Evolutionary conservation across 2,329 filamentous ascomycete genomes (phyloP).

Genomic region (Hypoxylon sp.): DNA sequence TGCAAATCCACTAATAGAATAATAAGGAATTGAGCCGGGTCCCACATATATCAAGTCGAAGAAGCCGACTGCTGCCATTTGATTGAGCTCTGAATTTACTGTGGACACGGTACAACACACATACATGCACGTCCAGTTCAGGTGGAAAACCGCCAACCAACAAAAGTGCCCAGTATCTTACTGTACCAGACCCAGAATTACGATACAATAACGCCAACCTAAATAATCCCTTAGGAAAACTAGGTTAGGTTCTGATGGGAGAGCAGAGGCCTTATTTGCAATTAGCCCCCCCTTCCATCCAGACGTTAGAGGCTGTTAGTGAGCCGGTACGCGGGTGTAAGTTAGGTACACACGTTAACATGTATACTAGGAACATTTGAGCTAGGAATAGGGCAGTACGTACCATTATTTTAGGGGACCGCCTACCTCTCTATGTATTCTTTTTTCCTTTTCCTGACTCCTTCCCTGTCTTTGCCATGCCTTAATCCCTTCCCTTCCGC

Average conservation of each 20-base stretch:
- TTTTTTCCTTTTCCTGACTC: constrained; percentile 37
- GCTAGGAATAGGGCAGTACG: constrained; percentile 33
- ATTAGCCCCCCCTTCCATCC: constrained; percentile 19
- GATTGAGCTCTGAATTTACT: constrained; percentile 7
- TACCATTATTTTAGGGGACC: constrained; percentile 45
- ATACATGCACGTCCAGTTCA: constrained; percentile 37
- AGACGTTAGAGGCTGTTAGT: constrained; percentile 6
- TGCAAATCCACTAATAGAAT: constrained; percentile 14
- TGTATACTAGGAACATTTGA: constrained; percentile 12
- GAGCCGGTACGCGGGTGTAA: constrained; percentile 8
- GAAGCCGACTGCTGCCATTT: constrained; percentile 12
- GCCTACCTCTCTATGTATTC: constrained; percentile 22
- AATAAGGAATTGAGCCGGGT: constrained; percentile 11
- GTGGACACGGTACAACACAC: constrained; percentile 11
- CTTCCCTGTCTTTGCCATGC: constrained; percentile 51
- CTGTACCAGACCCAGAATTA: constrained; percentile 44
- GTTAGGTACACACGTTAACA: constrained; percentile 24
- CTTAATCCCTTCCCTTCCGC: constrained; percentile 51
- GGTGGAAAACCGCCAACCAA: constrained; percentile 31
- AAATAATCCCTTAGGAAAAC: constrained; percentile 38
- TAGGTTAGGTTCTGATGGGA: constrained; percentile 42
- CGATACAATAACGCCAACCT: constrained; percentile 44
- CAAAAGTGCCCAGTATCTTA: constrained; percentile 40
- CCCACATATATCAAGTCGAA: constrained; percentile 17
- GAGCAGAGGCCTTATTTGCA: constrained; percentile 14